Evolutionary conservation across 768 basidiomycete genomes (phyloP).

Genomic region (Hygrocybe coccinea): DNA sequence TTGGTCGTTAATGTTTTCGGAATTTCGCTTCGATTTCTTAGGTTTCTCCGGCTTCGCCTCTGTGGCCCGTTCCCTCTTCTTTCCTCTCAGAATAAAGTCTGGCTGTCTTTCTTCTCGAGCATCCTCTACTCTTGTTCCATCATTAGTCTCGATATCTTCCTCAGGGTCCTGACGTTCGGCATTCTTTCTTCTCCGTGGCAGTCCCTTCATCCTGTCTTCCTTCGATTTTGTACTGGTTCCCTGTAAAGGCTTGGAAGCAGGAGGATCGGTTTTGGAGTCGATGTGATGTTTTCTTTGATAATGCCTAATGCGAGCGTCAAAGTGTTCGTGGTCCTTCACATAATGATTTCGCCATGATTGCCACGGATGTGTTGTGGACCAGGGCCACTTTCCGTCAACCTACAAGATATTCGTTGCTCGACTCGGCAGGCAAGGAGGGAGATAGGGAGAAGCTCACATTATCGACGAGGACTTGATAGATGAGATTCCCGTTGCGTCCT

Average conservation of each 20-base stretch:
- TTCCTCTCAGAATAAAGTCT: neutral
- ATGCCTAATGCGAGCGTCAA: conserved; percentile 39
- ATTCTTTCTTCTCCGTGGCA: neutral
- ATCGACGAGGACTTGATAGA: conserved; percentile 40
- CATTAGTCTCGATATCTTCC: neutral
- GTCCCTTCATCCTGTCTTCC: neutral
- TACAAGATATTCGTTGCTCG: conserved; percentile 19
- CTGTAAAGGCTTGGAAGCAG: neutral
- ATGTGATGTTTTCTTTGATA: conserved; percentile 34
- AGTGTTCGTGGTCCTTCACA: conserved; percentile 37
- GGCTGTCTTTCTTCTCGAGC: neutral
- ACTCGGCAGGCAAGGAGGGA: neutral
- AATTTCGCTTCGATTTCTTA: neutral
- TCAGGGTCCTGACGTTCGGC: neutral
- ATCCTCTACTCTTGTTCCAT: conserved; percentile 10
- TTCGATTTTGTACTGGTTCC: neutral
- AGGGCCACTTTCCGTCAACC: conserved; percentile 43
- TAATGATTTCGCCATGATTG: conserved; percentile 66
- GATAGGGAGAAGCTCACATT: conserved; percentile 37
- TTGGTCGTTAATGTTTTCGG: neutral
- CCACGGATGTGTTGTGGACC: conserved; percentile 50
- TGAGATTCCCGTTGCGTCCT: conserved; percentile 43
- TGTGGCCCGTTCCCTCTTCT: neutral
- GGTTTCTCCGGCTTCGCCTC: neutral
- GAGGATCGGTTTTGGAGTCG: conserved; percentile 8